Evolutionary conservation across 2,329 filamentous ascomycete species (phyloP).

Genomic region (Apiospora sp.): DNA sequence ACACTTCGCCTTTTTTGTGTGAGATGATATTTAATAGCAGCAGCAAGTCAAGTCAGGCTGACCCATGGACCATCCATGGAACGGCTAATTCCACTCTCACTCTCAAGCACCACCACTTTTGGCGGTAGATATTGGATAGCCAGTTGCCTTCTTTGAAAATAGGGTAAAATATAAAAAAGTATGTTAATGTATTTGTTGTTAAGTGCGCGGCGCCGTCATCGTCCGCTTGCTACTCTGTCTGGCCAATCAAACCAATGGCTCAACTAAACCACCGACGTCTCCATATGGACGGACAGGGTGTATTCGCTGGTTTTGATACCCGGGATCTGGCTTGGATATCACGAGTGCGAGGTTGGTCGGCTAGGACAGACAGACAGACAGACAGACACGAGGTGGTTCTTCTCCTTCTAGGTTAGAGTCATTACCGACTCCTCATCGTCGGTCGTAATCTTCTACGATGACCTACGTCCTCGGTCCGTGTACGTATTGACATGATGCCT

Average conservation of each 20-base stretch:
- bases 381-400: not conserved
- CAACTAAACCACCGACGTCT: slow-evolving; percentile 14
- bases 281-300: slow-evolving; percentile 13
- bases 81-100: slow-evolving; percentile 3
- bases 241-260: not conserved
- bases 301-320: slow-evolving; percentile 1
- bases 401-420: slow-evolving; percentile 10
- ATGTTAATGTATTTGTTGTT: not conserved
- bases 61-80: not conserved
- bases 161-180: not conserved
- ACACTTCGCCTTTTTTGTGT: not conserved
- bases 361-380: not conserved
- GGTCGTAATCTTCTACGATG: not conserved
- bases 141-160: not conserved
- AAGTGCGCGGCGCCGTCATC: not conserved
- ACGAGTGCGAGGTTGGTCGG: slow-evolving; percentile 1
- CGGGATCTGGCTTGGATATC: slow-evolving; percentile 6
- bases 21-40: not conserved
- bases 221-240: not conserved
- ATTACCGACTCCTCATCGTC: not conserved
- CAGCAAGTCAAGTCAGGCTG: slow-evolving; percentile 11
- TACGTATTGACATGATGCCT: not conserved
- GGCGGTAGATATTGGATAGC: not conserved
- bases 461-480: slow-evolving; percentile 5
- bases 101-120: not conserved